These are phyloP conservation scores for Exophiala phaeomuriformis DNA, from an alignment of 2,329 filamentous ascomycete species.

Conservation along the genomic window DNA sequence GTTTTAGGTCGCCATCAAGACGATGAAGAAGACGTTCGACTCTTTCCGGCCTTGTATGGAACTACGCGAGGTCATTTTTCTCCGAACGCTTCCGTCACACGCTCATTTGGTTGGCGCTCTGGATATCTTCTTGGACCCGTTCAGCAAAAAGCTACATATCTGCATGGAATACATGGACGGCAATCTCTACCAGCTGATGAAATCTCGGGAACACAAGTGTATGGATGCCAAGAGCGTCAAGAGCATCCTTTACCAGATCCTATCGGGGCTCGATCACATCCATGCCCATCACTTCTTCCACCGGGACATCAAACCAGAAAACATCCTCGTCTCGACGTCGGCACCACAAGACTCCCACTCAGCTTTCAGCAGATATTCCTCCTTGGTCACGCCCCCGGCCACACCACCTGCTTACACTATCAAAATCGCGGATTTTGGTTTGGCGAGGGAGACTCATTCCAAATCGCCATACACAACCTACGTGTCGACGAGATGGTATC, in stretches of 20 bases:
- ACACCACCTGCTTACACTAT: slow-evolving; percentile 91
- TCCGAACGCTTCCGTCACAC: slow-evolving; percentile 79
- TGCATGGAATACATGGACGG: slow-evolving; percentile 99
- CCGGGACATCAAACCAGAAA: slow-evolving; percentile 97
- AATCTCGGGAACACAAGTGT: slow-evolving; percentile 89
- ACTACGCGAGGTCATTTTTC: slow-evolving; percentile 91
- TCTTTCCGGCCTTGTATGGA: slow-evolving; percentile 85
- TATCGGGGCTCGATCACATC: slow-evolving; percentile 92
- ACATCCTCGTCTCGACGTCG: slow-evolving; percentile 92
- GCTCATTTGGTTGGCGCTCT: slow-evolving; percentile 91
- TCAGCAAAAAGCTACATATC: slow-evolving; percentile 94
- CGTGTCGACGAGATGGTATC: slow-evolving; percentile 93
- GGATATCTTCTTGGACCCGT: slow-evolving; percentile 95
- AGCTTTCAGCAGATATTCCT: slow-evolving; percentile 86
- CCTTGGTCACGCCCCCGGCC: slow-evolving; percentile 86
- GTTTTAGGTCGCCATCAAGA: slow-evolving; percentile 88
- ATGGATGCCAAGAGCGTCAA: slow-evolving; percentile 89
- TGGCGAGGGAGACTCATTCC: slow-evolving; percentile 95
- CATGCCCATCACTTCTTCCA: slow-evolving; percentile 97
- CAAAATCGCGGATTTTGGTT: slow-evolving; percentile 96
- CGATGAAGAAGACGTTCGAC: slow-evolving; percentile 99
- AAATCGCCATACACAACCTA: slow-evolving; percentile 97
- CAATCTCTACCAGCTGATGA: slow-evolving; percentile 98
- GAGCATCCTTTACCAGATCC: slow-evolving; percentile 95
- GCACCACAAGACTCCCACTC: slow-evolving; percentile 71